Base-by-base conservation (phyloP, 352 stramenopile species). In the Phytophthora palmivora region DNA sequence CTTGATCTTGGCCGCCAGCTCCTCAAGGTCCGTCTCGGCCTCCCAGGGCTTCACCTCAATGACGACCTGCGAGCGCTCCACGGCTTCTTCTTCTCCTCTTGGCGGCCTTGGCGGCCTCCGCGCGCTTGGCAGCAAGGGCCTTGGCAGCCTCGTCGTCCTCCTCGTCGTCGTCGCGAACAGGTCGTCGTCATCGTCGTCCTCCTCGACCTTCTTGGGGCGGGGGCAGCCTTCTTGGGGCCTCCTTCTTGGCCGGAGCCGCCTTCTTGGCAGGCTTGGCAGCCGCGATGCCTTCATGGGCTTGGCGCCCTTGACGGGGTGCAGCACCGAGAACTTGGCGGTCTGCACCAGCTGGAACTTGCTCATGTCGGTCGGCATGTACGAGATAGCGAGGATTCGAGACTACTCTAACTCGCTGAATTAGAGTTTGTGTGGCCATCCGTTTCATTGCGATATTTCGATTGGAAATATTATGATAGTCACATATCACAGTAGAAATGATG, bases 41-140 rank as follows among this genome's bases (percentile, higher is more conserved):
- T 95, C 86, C 86, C 86, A 95, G 32, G 83, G 82, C 77, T 84
- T 88, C 33, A 88, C 76, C 70, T 88, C 76, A 16, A 84, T 74
- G 41, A 88, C 78, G 39, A 88, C 75, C 61, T 85, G 76, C 67
- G 78, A 86, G 57, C 78, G 78, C 59, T 88, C 78, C 22, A 84
- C 10, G 74, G 73, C 60, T 88, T 88, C 59, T 80, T 79, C 74
- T 88, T 88, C 51, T 88, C 78, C 65, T 85, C 67, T 88, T 88
- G 49, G 67, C 63, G 45, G 70, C 64, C 64, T 78, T 82, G 19
- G 81, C 78, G 21, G 73, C 78, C 48, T 81, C 76, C 11, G 81
- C 81, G 33, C 73, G 76, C 62, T 81, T 81, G 30, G 78, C 76
- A 22, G 74, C 78, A 24, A 82, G 75, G 11, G 76, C 78, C 51